A percentile compares a stretch with the other conserved stretches of the same genome.
Evolutionary conservation across 176 grass and related monocot genomes (phyloP).

Genomic region (Panicum miliaceum): DNA sequence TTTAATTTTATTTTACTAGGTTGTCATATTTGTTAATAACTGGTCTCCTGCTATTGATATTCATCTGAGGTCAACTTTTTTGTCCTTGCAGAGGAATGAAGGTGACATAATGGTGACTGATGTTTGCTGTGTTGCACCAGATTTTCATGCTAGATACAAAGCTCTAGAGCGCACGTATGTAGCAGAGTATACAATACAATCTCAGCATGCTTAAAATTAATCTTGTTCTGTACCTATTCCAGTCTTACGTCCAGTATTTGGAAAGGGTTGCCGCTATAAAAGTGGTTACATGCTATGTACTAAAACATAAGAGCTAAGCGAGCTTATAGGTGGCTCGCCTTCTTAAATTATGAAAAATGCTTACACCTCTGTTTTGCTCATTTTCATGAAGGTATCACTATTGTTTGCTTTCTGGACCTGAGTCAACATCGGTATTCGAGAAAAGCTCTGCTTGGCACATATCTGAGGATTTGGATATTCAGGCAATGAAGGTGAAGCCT

Average conservation of each 20-base stretch:
- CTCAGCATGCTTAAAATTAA: conserved; percentile 21
- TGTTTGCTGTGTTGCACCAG: conserved; percentile 76
- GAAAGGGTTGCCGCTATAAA: conserved; percentile 23
- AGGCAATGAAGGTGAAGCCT: conserved; percentile 73
- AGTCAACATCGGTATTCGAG: conserved; percentile 76
- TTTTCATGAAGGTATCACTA: conserved; percentile 80
- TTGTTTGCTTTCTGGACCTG: conserved; percentile 82
- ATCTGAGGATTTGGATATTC: conserved; percentile 72
- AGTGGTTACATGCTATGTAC: conserved; percentile 13
- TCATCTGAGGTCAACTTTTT: conserved; percentile 36
- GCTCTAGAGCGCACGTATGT: conserved; percentile 92
- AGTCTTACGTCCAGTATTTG: conserved; percentile 35
- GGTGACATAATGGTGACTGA: conserved; percentile 92
- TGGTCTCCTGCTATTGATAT: conserved; percentile 32
- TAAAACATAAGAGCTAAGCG: conserved; percentile 25
- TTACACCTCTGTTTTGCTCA: conserved; percentile 24
- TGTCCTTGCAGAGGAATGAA: conserved; percentile 78
- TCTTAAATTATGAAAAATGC: conserved; percentile 32
- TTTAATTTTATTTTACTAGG: not conserved
- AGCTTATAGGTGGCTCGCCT: not conserved
- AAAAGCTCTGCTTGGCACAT: conserved; percentile 88
- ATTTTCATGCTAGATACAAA: conserved; percentile 97
- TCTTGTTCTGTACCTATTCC: conserved; percentile 35
- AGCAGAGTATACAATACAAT: conserved; percentile 46
- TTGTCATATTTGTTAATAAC: conserved; percentile 1